These are phyloP conservation scores for Kodamaea arcana DNA, from an alignment of 1,139 yeast species.

Conservation along the genomic window DNA sequence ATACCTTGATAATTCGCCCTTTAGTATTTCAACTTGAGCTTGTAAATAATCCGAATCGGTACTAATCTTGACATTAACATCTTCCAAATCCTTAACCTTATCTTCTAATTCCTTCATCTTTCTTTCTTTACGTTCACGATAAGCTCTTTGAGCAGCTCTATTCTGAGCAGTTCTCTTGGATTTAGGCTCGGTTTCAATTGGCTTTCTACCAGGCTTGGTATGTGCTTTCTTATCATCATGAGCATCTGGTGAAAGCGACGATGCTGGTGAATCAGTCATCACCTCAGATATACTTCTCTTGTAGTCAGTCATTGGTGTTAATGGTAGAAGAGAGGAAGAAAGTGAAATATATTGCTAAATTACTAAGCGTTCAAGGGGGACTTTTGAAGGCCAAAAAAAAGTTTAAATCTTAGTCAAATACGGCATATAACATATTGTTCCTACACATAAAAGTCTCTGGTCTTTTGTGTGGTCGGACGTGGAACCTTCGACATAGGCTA, in stretches of 20 bases:
- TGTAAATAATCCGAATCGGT: slow-evolving; percentile 72
- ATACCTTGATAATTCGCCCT: slow-evolving; percentile 65
- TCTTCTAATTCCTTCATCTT: slow-evolving; percentile 84
- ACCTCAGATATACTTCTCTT: slow-evolving; percentile 34
- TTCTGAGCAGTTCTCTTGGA: slow-evolving; percentile 93
- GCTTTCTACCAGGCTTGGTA: slow-evolving; percentile 59
- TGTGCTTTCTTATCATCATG: slow-evolving; percentile 39
- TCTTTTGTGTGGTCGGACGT: too few species aligned
- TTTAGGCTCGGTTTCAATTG: slow-evolving; percentile 72
- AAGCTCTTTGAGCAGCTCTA: slow-evolving; percentile 96
- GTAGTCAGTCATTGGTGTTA: slow-evolving; percentile 27
- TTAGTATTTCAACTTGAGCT: slow-evolving; percentile 71
- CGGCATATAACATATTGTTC: too few species aligned
- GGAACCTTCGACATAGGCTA: too few species aligned
- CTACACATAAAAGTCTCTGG: too few species aligned
- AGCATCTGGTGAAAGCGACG: slow-evolving; percentile 16
- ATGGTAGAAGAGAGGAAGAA: not conserved
- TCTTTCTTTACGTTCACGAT: slow-evolving; percentile 87
- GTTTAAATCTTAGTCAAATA: too few species aligned
- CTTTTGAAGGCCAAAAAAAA: too few species aligned
- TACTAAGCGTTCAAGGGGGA: not conserved
- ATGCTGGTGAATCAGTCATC: slow-evolving; percentile 7
- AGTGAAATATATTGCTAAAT: not conserved
- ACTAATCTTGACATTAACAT: slow-evolving; percentile 57
- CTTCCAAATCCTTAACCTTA: slow-evolving; percentile 67